Base-by-base conservation (phyloP, 768 basidiomycete species). In the Podaxis carcinomalis region DNA sequence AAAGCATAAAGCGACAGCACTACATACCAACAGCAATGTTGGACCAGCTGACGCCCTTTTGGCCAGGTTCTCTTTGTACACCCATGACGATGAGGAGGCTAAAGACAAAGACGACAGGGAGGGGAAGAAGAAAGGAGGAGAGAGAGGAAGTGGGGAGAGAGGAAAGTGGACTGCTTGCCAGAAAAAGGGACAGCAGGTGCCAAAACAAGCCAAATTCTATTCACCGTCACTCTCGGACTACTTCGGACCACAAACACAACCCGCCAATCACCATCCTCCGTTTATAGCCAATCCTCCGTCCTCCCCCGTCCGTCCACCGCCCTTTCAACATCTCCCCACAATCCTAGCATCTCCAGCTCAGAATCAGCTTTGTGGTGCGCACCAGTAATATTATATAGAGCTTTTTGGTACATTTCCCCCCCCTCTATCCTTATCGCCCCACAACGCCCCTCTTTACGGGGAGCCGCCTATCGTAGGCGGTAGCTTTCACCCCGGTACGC, bases 31-130 rank as follows among this genome's bases (percentile, higher is more conserved):
- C 89, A 65, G 92, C 93, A 77, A 95, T 95, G 78, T 95, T 95
- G 68, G 91, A 92, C 92, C 92, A 95, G 79, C 82, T 93, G 66
- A 93, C 79, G 70, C 92, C 92, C 76, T 95, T 94, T 75, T 93
- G 90, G 62, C 92, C 93, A 56, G 93, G 93, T 77, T 92, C 89
- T 74, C 83, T 86, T 73, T 87, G 81, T 68, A 93, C 84, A 77
- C 85, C 91, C 92, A 93, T 93, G 70, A 71, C 69, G 49, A 62
- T 27, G 60, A 61, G 62, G 54, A 57, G 32, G 62, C 50, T 55
- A 42, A 55, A 59, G 51, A 58, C 56, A 62, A 60, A 63, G 63
- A 56, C 63, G 51, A 63, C 58, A 59, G 21, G 35, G 63, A 59
- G 63, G 62, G 53, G 63, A 62, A 66, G 63, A 62, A 52, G 57